Evolutionary conservation across 805 yeast genomes (phyloP).

Genomic region (Jamesozyma hellenica): DNA sequence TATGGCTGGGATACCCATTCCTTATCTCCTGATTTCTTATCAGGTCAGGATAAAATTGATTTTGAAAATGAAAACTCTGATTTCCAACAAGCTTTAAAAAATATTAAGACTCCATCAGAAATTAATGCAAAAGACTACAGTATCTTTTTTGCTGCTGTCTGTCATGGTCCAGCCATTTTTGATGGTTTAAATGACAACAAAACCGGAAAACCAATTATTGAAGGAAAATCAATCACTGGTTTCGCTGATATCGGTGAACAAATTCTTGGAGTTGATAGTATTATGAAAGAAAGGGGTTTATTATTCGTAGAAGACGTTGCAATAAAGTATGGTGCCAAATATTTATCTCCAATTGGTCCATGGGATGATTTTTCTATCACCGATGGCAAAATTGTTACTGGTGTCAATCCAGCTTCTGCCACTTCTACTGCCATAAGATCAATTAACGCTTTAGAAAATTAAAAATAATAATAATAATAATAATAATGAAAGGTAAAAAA

Average conservation of each 20-base stretch:
- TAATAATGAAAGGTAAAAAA: too few relatives aligned
- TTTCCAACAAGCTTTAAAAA: constrained; percentile 31
- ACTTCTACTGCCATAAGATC: constrained; percentile 34
- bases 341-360: constrained; percentile 39
- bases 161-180: constrained; percentile 59
- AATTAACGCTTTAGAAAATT: constrained; percentile 8
- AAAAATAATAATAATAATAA: too few relatives aligned
- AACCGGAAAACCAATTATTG: constrained; percentile 36
- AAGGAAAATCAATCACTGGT: constrained; percentile 50
- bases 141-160: constrained; percentile 55
- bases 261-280: constrained; percentile 14
- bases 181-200: constrained; percentile 34
- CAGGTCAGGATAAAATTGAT: constrained; percentile 36
- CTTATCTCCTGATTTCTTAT: constrained; percentile 30
- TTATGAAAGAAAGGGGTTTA: constrained; percentile 23
- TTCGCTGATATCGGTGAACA: constrained; percentile 50
- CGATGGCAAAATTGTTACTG: constrained; percentile 56
- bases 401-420: constrained; percentile 55
- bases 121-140: constrained; percentile 40
- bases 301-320: constrained; percentile 33
- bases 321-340: constrained; percentile 35
- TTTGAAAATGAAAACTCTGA: constrained; percentile 33
- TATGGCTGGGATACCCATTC: constrained; percentile 54
- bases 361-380: constrained; percentile 41
- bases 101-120: constrained; percentile 39